Conservation (phyloP, 2,329 filamentous ascomycete genomes). For the Torrubiella hemipterigena region DNA sequence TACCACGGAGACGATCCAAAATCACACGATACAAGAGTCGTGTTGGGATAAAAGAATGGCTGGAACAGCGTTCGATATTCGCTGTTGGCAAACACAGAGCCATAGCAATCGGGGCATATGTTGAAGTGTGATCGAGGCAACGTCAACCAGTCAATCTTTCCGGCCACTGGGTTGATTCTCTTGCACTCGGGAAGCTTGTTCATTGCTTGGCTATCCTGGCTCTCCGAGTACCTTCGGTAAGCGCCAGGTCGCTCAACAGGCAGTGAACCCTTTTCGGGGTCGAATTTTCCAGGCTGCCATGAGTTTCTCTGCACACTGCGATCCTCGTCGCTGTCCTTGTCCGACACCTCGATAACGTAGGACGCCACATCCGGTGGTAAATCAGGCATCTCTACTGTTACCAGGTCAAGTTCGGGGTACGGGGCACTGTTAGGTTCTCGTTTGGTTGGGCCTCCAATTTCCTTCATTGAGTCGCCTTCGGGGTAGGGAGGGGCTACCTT, state of each 20-base stretch:
- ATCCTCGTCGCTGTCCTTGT: too few species aligned
- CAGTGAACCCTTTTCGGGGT: conserved; percentile 22
- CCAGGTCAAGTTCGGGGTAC: too few species aligned
- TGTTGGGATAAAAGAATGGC: conserved; percentile 42
- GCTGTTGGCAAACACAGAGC: conserved; percentile 54
- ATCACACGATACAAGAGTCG: conserved; percentile 56
- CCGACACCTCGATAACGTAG: too few species aligned
- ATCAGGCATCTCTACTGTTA: conserved; percentile 2
- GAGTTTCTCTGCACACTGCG: conserved; percentile 16
- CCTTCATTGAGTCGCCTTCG: too few species aligned
- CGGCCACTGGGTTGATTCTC: conserved; percentile 46
- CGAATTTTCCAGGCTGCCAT: conserved; percentile 35
- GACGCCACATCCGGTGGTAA: too few species aligned
- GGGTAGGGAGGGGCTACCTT: too few species aligned
- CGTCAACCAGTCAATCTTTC: conserved; percentile 70
- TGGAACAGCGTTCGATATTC: conserved; percentile 55
- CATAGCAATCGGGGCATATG: conserved; percentile 74
- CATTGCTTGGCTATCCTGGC: conserved; percentile 14
- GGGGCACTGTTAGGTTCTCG: too few species aligned
- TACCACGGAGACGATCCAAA: conserved; percentile 72
- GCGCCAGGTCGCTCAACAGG: conserved; percentile 29
- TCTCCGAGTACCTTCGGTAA: conserved; percentile 42
- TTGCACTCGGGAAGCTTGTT: conserved; percentile 56
- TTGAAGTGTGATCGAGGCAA: conserved; percentile 61
- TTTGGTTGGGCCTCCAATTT: too few species aligned